Evolutionary conservation across 2,329 filamentous ascomycete genomes (phyloP).

Genomic region (Coniella vitis): DNA sequence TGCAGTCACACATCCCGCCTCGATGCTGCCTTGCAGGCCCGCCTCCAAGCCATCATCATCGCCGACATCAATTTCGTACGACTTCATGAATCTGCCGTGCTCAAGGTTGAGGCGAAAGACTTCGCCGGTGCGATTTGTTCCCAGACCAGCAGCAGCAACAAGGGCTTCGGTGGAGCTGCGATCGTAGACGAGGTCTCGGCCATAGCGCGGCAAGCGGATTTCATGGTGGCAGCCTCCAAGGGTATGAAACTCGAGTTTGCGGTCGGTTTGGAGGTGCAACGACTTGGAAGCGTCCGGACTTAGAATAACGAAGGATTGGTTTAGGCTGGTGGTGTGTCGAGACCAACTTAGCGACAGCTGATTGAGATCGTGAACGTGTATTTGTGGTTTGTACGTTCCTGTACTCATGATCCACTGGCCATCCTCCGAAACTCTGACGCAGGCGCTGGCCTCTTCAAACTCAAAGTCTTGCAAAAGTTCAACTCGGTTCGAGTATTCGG

Average conservation of each 20-base stretch:
- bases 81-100: slow-evolving; percentile 86
- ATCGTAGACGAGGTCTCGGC: slow-evolving; percentile 82
- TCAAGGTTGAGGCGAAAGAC: slow-evolving; percentile 92
- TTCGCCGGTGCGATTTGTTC: slow-evolving; percentile 78
- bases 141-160: slow-evolving; percentile 80
- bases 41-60: slow-evolving; percentile 68
- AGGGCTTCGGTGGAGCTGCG: slow-evolving; percentile 75
- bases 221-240: slow-evolving; percentile 81
- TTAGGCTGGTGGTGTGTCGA: slow-evolving; percentile 84
- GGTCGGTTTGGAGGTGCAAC: slow-evolving; percentile 85
- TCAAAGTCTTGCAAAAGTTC: slow-evolving; percentile 96
- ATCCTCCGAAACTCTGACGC: slow-evolving; percentile 86
- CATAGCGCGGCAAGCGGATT: slow-evolving; percentile 86
- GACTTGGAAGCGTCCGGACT: slow-evolving; percentile 92
- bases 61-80: slow-evolving; percentile 85
- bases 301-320: slow-evolving; percentile 83
- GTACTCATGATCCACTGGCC: slow-evolving; percentile 97
- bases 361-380: slow-evolving; percentile 91
- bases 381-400: slow-evolving; percentile 68
- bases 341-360: slow-evolving; percentile 91
- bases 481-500: slow-evolving; percentile 87
- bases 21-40: slow-evolving; percentile 79
- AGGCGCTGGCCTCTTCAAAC: slow-evolving; percentile 91
- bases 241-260: slow-evolving; percentile 88
- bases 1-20: slow-evolving; percentile 79